phyloP scores from a whole-genome alignment of 176 grass and related monocot species.

The Elymus sibiricus region DNA sequence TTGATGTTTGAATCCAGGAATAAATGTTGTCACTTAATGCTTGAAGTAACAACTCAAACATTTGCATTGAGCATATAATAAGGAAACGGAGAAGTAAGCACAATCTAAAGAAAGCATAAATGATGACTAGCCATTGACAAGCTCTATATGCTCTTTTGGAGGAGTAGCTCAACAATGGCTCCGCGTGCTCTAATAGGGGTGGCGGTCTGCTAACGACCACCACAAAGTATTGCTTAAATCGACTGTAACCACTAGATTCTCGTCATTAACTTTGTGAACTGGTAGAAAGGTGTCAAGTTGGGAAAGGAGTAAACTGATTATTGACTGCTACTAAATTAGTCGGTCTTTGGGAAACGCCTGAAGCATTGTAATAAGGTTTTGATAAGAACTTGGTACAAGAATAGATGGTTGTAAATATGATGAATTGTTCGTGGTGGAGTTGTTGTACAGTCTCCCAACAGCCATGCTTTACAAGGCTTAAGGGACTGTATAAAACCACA shows the following conservation, averaged over 20 bases:
- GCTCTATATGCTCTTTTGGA: not conserved
- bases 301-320: not conserved
- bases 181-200: not conserved
- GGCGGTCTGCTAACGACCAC: not conserved
- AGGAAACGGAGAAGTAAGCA: too few species aligned
- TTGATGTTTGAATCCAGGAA: too few species aligned
- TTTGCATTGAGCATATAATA: too few species aligned
- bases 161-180: constrained; percentile 11
- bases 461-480: not conserved
- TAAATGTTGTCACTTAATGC: too few species aligned
- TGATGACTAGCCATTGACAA: too few species aligned
- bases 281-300: not conserved
- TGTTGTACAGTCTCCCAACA: not conserved
- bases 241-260: not conserved
- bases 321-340: not conserved
- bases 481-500: not conserved
- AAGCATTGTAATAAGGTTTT: not conserved
- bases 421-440: constrained; percentile 7
- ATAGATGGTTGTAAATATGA: not conserved
- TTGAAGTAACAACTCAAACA: too few species aligned
- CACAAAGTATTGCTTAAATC: constrained; percentile 11
- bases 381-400: not conserved
- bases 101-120: too few species aligned
- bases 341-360: not conserved
- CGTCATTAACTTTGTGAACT: not conserved